Conservation (phyloP, 192 early-diverging fungal genomes). For the Cladochytrium replicatum region DNA sequence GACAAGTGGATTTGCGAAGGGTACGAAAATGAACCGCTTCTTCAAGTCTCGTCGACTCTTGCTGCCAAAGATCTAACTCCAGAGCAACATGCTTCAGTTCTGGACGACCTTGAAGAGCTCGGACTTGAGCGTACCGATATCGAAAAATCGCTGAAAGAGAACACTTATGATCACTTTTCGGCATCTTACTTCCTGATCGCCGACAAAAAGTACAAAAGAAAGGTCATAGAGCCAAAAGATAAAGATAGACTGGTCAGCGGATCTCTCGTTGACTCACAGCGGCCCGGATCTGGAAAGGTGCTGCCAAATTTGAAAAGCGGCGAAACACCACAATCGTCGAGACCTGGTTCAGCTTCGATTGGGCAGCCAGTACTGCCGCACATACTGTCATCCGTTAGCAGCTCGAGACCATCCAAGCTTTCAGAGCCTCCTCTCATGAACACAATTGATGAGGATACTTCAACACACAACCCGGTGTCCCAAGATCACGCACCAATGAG, state of each 20-base stretch:
- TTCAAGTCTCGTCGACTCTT: no score
- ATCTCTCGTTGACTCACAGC: slow-evolving; percentile 13
- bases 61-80: slow-evolving; percentile 18
- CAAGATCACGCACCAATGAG: no score
- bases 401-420: no score
- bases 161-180: slow-evolving; percentile 40
- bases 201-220: slow-evolving; percentile 33
- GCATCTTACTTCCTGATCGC: slow-evolving; percentile 49
- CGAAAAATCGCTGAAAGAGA: slow-evolving; percentile 36
- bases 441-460: no score
- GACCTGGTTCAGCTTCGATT: no score
- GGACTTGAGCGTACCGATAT: slow-evolving; percentile 38
- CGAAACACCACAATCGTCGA: no score
- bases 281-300: no score
- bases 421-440: no score
- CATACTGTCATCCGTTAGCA: no score
- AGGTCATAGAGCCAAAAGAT: slow-evolving; percentile 12
- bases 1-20: slow-evolving; percentile 50
- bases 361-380: no score
- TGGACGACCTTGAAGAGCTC: slow-evolving; percentile 46
- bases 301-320: no score
- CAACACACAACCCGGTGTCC: no score
- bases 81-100: slow-evolving; percentile 33
- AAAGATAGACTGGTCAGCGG: slow-evolving; percentile 16
- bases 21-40: slow-evolving; percentile 31